Evolutionary conservation across 495 filamentous ascomycete genomes (phyloP), one percentile per base, ranked within the genome.

Genomic region (Aspergillus heteromorphus): DNA sequence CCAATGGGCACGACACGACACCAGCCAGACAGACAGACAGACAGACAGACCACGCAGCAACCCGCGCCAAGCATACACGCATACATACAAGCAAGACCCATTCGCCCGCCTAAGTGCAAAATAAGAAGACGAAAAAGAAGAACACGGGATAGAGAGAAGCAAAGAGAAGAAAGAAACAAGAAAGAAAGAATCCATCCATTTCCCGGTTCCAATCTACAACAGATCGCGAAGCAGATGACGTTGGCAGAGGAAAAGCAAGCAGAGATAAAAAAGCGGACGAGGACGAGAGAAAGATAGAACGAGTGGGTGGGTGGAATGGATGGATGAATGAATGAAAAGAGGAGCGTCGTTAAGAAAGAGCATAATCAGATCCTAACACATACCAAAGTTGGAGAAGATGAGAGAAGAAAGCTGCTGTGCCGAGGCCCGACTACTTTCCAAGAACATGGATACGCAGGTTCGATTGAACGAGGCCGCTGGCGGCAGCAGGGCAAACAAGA

Each of bases 381-480:
- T 47, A 29, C 43, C 43, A 47, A 47, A 23, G 23, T n/a, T 7
- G 43, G 27, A 27, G 25, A 41, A 42, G 29, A 17, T 27, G 27
- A 42, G 40, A 20, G 47, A 50, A 60, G 49, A 54, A 60, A 45
- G 54, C 40, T 60, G 56, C 62, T 49, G 56, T 49, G 55, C 54
- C 61, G 41, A 51, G n/a, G n/a, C n/a, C n/a, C 53, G 50, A 61
- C 64, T 63, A 69, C 58, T 64, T 64, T 52, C 57, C 53, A 55
- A 40, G 53, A 53, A 51, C 49, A 40, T 51, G 48, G 43, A 57
- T 40, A 62, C 48, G 49, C 52, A 47, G 45, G 51, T 54, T 56
- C 55, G 34, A 58, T 56, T 61, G 50, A 47, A 43, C 51, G 40
- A 31, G 40, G 48, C 51, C 30, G 40, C 40, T 49, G 59, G 57